Percentiles rank a stretch among this genome's conserved stretches.
These are phyloP conservation scores for Rosa hybrid DNA, from an alignment of 331 rosid species.

Conservation along the genomic window DNA sequence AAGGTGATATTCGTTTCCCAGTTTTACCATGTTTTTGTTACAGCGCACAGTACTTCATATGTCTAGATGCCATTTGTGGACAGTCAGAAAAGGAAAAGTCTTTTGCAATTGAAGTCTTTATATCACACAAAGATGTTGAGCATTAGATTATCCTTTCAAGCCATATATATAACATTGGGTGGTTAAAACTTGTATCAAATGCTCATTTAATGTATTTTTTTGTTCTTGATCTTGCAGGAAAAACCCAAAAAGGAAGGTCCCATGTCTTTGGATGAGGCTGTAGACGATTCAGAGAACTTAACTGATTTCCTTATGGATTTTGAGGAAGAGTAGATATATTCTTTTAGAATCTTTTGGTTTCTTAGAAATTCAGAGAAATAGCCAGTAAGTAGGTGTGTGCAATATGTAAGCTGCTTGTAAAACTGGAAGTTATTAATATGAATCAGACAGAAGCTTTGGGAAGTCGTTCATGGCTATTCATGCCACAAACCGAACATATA, in stretches of 20 bases:
- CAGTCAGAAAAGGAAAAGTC: not conserved
- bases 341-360: not conserved
- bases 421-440: not conserved
- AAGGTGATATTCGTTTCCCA: slow-evolving; percentile 49
- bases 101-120: not conserved
- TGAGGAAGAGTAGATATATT: slow-evolving; percentile 53
- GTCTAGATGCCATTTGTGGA: slow-evolving; percentile 1
- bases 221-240: slow-evolving; percentile 46
- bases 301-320: slow-evolving; percentile 95
- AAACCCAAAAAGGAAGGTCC: slow-evolving; percentile 70
- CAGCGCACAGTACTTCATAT: not conserved
- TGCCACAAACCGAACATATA: not conserved
- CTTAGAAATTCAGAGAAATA: slow-evolving; percentile 1
- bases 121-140: not conserved
- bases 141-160: not conserved
- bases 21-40: not conserved
- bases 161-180: not conserved
- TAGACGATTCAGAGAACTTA: slow-evolving; percentile 80
- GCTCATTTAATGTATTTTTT: not conserved
- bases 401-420: not conserved
- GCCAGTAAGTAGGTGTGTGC: slow-evolving; percentile 17
- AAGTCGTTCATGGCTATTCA: not conserved
- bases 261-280: slow-evolving; percentile 68
- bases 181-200: not conserved
- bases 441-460: not conserved